Base-by-base conservation (phyloP, 495 filamentous ascomycete genomes). In the Talaromyces ruber region DNA sequence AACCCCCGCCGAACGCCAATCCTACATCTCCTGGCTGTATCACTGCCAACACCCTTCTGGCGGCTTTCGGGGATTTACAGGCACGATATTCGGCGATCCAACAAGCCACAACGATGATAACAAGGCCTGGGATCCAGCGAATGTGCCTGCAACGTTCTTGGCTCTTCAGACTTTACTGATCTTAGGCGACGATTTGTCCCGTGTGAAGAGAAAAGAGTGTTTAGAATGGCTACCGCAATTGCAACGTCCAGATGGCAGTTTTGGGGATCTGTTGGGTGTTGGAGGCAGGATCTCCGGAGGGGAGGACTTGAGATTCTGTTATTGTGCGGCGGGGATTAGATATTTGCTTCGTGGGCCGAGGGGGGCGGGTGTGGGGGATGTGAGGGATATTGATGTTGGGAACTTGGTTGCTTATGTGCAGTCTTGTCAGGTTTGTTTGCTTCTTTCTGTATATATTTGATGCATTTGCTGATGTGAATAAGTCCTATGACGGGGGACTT, bases 401-500 rank as follows among this genome's bases (percentile, higher is more conserved):
- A 75, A 73, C 21, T 72, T 96, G 59, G 83, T 88, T 9, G 68
- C 73, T 34, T 95, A 92, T 72, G 88, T 98, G 60, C 78, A 83
- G 63, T 72, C 78, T 22, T 86, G 85, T 26, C 82, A 90, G 79
- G 88, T 90, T 74, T 59, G 75, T 68, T 28, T 52, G 21, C 16
- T 16, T 7, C 4, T n/a, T 25, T 37, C 60, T 6, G 16, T 18
- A 16, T 61, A 25, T 61, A 12, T 34, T 30, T 24, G 57, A 60
- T 21, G 26, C 3, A 12, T 4, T 5, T 52, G 39, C 43, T 60
- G 6, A 60, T 26, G 9, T 62, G 52, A 45, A 59, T 62, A 32
- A 97, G 90, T 88, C 88, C 4, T 97, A 93, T 67, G 93, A 98
- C 71, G 90, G 92, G 11, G 95, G 95, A 30, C 86, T 98, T 68